These are phyloP conservation scores for Leishmania arabica DNA, from an alignment of 208 protist genomes.

Conservation along the genomic window DNA sequence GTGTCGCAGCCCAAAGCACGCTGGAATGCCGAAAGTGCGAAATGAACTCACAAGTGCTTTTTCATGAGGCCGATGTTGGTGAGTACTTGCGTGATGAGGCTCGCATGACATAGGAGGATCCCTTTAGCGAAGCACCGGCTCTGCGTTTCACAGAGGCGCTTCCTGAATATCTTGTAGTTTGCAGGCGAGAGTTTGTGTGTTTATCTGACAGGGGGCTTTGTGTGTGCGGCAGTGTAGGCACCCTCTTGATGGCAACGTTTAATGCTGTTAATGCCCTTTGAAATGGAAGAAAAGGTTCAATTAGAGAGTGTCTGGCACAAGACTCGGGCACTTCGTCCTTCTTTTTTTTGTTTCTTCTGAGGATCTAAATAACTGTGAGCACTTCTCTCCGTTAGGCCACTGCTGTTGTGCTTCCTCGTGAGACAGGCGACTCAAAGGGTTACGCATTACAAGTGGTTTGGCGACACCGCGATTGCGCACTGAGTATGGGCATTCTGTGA, in stretches of 20 bases:
- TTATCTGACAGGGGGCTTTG: background rate
- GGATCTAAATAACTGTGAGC: background rate
- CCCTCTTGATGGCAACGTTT: constrained; percentile 8
- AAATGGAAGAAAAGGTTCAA: background rate
- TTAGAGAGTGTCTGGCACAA: background rate
- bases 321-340: background rate
- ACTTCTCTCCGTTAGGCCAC: too few species aligned
- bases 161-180: background rate
- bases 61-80: constrained; percentile 98
- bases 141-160: background rate
- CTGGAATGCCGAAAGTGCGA: constrained; percentile 96
- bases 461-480: background rate
- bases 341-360: background rate
- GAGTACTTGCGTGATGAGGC: constrained; percentile 98
- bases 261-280: background rate
- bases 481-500: background rate
- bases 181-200: background rate
- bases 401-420: background rate
- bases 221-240: background rate
- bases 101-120: constrained; percentile 66
- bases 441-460: background rate
- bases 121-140: background rate
- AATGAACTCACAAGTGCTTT: constrained; percentile 96
- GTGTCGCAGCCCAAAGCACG: constrained; percentile 96
- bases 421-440: too few species aligned